Percentiles rank a stretch among this genome's conserved stretches.
These are phyloP conservation scores for Penicillium ucsense DNA, from an alignment of 495 filamentous ascomycete genomes.

Conservation along the genomic window DNA sequence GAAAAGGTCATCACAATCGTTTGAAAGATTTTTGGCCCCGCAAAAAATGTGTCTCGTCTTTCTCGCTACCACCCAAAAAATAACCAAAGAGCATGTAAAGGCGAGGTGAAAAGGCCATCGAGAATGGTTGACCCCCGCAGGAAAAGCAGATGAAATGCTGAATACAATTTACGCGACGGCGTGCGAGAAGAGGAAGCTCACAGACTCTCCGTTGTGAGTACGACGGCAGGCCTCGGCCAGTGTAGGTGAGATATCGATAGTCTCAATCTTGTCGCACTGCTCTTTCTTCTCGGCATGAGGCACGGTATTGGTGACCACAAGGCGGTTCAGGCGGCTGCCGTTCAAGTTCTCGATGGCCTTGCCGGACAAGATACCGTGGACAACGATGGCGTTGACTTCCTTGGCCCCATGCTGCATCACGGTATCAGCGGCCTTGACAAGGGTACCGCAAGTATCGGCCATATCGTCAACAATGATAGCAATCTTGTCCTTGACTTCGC, in stretches of 20 bases:
- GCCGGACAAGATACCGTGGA: slow-evolving; percentile 88
- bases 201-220: slow-evolving; percentile 92
- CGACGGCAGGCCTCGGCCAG: slow-evolving; percentile 60
- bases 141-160: background rate
- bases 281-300: slow-evolving; percentile 71
- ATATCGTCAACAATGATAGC: slow-evolving; percentile 75
- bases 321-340: slow-evolving; percentile 58
- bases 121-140: background rate
- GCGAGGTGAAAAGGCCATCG: too few species aligned
- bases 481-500: slow-evolving; percentile 50
- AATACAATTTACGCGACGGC: slow-evolving; percentile 40
- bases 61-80: slow-evolving; percentile 4
- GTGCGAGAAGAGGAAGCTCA: slow-evolving; percentile 91
- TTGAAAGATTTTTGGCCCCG: too few species aligned
- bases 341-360: slow-evolving; percentile 88
- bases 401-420: slow-evolving; percentile 82
- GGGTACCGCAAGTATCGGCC: slow-evolving; percentile 91
- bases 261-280: slow-evolving; percentile 66
- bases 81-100: slow-evolving; percentile 4
- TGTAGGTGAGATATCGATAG: slow-evolving; percentile 90
- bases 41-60: background rate
- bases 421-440: slow-evolving; percentile 85
- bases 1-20: slow-evolving; percentile 22
- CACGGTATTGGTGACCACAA: slow-evolving; percentile 98
- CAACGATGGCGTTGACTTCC: slow-evolving; percentile 88